Evolutionary conservation across 164 flowering plant species (phyloP).

Genomic region (Aristolochia contorta): DNA sequence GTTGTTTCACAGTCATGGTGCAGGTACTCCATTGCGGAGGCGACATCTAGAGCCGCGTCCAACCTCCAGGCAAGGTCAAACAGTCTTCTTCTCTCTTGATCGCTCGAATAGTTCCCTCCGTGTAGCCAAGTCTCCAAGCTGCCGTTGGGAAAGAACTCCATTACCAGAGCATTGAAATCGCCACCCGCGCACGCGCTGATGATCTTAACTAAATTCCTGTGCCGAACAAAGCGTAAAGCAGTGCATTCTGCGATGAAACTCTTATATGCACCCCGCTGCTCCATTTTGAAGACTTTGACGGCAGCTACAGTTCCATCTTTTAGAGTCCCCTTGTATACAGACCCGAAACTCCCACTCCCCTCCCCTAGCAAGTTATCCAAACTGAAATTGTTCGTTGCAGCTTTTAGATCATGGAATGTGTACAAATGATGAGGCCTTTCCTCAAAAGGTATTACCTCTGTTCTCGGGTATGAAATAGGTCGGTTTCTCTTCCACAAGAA

Average conservation of each 20-base stretch:
- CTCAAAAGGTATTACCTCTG: background rate
- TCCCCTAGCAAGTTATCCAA: slow-evolving; percentile 5
- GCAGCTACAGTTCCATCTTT: slow-evolving; percentile 1
- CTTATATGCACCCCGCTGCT: slow-evolving; percentile 1
- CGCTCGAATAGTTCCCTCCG: background rate
- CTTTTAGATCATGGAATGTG: slow-evolving; percentile 3
- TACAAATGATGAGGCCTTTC: background rate
- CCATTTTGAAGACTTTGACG: slow-evolving; percentile 4
- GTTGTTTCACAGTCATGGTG: slow-evolving; percentile 8
- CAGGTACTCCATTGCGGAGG: slow-evolving; percentile 3
- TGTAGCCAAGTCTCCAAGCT: slow-evolving; percentile 15
- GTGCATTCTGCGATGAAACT: slow-evolving; percentile 9
- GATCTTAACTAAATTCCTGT: slow-evolving; percentile 10
- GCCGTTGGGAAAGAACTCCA: slow-evolving; percentile 19
- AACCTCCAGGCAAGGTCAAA: background rate
- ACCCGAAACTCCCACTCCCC: slow-evolving; percentile 12
- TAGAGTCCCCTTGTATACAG: slow-evolving; percentile 7
- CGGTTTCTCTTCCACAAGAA: background rate
- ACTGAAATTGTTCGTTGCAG: slow-evolving; percentile 8
- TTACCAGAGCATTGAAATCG: slow-evolving; percentile 15
- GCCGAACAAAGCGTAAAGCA: background rate
- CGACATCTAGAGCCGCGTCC: slow-evolving; percentile 3
- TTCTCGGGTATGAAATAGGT: background rate
- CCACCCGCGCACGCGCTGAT: slow-evolving; percentile 7
- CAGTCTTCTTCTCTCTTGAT: no score